phyloP scores from a whole-genome alignment of 495 filamentous ascomycete species.

The Arthonia radiata region DNA sequence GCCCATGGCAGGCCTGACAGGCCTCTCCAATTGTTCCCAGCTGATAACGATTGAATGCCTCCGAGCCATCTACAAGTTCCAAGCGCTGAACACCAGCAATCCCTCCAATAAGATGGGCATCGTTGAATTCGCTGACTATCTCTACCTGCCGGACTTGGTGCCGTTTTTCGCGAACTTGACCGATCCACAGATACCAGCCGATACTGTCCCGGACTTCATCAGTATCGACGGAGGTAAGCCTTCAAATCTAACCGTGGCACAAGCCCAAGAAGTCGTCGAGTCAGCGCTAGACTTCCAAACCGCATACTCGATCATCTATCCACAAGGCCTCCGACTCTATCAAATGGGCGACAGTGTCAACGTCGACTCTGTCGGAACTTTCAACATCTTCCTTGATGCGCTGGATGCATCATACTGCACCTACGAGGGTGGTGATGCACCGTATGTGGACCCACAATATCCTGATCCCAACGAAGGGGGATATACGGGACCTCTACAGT shows the following conservation, averaged over 20 bases:
- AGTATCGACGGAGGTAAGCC: constrained; percentile 18
- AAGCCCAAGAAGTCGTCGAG: constrained; percentile 18
- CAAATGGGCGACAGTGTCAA: constrained; percentile 33
- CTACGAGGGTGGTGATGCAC: constrained; percentile 22
- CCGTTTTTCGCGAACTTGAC: constrained; percentile 30
- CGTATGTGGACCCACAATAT: constrained; percentile 30
- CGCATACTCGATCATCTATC: constrained; percentile 27
- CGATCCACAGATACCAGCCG: constrained; percentile 12
- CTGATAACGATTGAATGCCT: constrained; percentile 26
- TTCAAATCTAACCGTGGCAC: no score
- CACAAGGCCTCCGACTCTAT: constrained; percentile 31
- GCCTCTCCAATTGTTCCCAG: background rate
- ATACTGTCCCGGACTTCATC: constrained; percentile 18
- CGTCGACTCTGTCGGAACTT: no score
- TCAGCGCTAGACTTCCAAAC: constrained; percentile 27
- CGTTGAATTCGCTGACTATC: constrained; percentile 23
- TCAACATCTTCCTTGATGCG: constrained; percentile 30
- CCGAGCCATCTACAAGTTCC: constrained; percentile 27
- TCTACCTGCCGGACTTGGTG: constrained; percentile 25
- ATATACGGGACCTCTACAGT: constrained; percentile 25
- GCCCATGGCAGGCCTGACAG: constrained; percentile 3
- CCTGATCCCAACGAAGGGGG: constrained; percentile 23
- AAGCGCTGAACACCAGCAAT: constrained; percentile 13
- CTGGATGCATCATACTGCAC: constrained; percentile 37
- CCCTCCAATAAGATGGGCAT: constrained; percentile 27